Percentiles rank a stretch among this genome's conserved stretches.
Conservation (phyloP, 371 early-diverging fungal genomes). For the Furculomyces boomerangus region DNA sequence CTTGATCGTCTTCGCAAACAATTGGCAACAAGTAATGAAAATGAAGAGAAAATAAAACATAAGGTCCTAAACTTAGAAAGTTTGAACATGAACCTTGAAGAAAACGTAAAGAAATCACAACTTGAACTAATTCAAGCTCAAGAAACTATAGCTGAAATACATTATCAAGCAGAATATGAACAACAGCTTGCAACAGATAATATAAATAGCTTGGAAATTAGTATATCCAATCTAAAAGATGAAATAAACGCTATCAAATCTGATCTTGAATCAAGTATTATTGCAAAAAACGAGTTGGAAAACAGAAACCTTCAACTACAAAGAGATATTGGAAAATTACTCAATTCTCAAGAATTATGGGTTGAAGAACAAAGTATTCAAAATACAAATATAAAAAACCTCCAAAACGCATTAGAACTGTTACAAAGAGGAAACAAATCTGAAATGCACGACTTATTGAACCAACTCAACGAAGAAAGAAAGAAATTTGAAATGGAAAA, state of each 20-base stretch:
- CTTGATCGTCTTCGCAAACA: slow-evolving; percentile 19
- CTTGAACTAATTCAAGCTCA: slow-evolving; percentile 11
- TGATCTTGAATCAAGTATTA: slow-evolving; percentile 7
- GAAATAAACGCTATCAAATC: slow-evolving; percentile 6
- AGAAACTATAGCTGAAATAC: slow-evolving; percentile 13
- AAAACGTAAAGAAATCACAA: neutral
- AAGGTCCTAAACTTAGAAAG: neutral
- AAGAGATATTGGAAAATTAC: slow-evolving; percentile 13
- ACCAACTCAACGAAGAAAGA: no score
- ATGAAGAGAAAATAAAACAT: neutral
- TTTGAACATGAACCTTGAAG: slow-evolving; percentile 1
- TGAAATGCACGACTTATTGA: slow-evolving; percentile 60
- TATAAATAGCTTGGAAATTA: slow-evolving; percentile 5
- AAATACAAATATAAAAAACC: slow-evolving; percentile 45
- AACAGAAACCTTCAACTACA: slow-evolving; percentile 16
- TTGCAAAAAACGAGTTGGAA: slow-evolving; percentile 14
- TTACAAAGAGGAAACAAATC: slow-evolving; percentile 59
- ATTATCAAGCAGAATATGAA: slow-evolving; percentile 9
- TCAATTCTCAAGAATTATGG: slow-evolving; percentile 20
- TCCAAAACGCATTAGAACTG: slow-evolving; percentile 69
- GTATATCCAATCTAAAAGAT: slow-evolving; percentile 1
- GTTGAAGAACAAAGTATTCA: slow-evolving; percentile 39
- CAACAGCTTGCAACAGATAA: slow-evolving; percentile 7
- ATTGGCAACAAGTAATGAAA: slow-evolving; percentile 1
- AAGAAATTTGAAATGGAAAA: slow-evolving; percentile 42